Evolutionary conservation across 768 basidiomycete genomes (phyloP), one percentile per base, ranked within the genome.

Genomic region (Rossbeevera mucosa): DNA sequence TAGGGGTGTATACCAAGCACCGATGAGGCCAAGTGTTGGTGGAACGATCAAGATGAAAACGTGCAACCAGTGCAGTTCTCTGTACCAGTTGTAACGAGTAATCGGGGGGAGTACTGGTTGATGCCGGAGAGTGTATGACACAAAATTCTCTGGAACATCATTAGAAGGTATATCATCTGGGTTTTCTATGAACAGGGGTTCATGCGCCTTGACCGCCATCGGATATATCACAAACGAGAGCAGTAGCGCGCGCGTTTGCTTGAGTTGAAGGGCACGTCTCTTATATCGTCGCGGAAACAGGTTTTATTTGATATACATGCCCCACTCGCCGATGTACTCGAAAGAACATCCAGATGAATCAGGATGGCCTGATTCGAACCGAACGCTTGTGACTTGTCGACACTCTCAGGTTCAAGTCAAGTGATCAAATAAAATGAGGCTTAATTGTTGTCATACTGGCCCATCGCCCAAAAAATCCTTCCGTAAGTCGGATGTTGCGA

Each of bases 31-130:
- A 45, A 55, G 31, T n/a, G 29, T 48, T 21, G 54, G 54, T 20
- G 29, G 54, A 26, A 53, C 47, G 28, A 21, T 1, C 14, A 55
- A 28, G 22, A 55, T 45, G 28, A 53, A 53, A 20, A 48, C 47
- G 9, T 55, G 51, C 33, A 53, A 26, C 51, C 51, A 48, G 4
- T 53, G 31, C 12, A 55, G 26, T 22, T 53, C 51, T 29, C 16
- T 53, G 47, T 55, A 53, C 54, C 54, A 55, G 16, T 55, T 55
- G n/a, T 48, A 30, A 44, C 54, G 53, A 48, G 51, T 55, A n/a
- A 55, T 4, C 5, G 54, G 54, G 6, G 47, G 47, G 36, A 53
- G 54, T 7, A 42, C 33, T 28, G 44, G 43, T 22, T 55, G 54
- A 26, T 48, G 33, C 18, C 44, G 40, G 47, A 55, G 47, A 20